These are phyloP conservation scores for Kodamaea leandrae DNA, from an alignment of 805 yeast genomes.

Conservation along the genomic window DNA sequence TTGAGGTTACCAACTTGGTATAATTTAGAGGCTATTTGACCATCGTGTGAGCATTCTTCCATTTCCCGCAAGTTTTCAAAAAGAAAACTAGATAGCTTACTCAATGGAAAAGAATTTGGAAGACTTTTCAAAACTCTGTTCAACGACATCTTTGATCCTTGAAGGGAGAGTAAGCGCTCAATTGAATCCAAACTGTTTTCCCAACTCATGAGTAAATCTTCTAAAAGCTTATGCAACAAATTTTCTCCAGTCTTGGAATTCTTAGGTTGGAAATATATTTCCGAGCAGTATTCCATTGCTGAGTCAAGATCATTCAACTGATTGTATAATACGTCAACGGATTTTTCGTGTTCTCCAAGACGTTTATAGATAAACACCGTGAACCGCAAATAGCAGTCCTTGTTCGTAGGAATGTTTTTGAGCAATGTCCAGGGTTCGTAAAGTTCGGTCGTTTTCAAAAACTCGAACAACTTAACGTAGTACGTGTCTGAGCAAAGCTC, in stretches of 20 bases:
- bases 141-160: conserved; percentile 50
- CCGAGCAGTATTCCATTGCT: conserved; percentile 63
- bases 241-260: conserved; percentile 36
- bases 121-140: conserved; percentile 45
- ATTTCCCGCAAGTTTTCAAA: conserved; percentile 42
- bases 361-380: conserved; percentile 58
- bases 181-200: conserved; percentile 36
- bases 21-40: conserved; percentile 46
- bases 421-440: conserved; percentile 40
- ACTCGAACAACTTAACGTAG: conserved; percentile 31
- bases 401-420: conserved; percentile 31
- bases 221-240: conserved; percentile 50
- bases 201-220: conserved; percentile 42
- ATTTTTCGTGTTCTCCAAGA: conserved; percentile 58
- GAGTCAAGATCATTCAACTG: conserved; percentile 53
- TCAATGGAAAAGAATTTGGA: conserved; percentile 50
- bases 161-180: conserved; percentile 38
- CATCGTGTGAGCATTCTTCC: conserved; percentile 37
- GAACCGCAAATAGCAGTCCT: conserved; percentile 39
- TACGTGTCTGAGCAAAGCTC: conserved; percentile 14
- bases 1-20: conserved; percentile 53
- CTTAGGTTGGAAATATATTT: conserved; percentile 39
- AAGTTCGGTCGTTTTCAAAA: conserved; percentile 29
- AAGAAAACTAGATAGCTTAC: conserved; percentile 44
- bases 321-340: conserved; percentile 58